Base-by-base conservation (phyloP, 2,329 filamentous ascomycete species). In the Ophidiomyces ophidiicola region DNA sequence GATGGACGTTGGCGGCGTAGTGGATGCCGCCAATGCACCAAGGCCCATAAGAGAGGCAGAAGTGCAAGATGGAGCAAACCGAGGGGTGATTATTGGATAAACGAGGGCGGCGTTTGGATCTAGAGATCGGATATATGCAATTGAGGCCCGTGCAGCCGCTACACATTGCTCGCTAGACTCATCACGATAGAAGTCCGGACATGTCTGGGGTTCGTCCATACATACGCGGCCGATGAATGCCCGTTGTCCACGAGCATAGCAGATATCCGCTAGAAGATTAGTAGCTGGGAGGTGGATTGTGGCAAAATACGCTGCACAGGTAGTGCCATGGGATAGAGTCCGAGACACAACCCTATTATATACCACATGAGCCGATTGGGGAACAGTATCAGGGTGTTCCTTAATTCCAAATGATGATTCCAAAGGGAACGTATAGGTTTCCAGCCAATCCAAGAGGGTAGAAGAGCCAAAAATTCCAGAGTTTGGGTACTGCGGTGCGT, bases 401-500 rank as follows among this genome's bases (percentile, higher is more conserved):
- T 44, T 29, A 26, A 51, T 50, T 5, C 69, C 63, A 44, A 94
- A 76, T 6, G 81, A 86, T 1, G 79, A 69, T 61, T 98, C 90
- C 46, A 94, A 73, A 0, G 90, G 90, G 55, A 96, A 98, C 0
- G 90, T 98, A 66, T 98, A 96, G 11, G 71, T 90, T 52, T 87
- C 74, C 4, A 98, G 70, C 90, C 90, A 98, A 62, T 90, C 81
- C 10, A 98, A 73, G 21, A 98, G 77, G 0, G 88, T 94, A 0
- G 83, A 80, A 48, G 87, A 90, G 53, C 90, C 90, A 56, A 96
- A 96, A 47, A 98, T 80, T 43, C 90, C 90, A 1, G 77, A 76
- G 55, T 98, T 98, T 42, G 88, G 86, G 53, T 94, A 94, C 64
- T 98, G 90, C 0, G 87, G 75, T 6, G 90, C 90, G 58, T 98